Conservation (phyloP, 2,329 filamentous ascomycete genomes). For the Elsinoe ampelina region DNA sequence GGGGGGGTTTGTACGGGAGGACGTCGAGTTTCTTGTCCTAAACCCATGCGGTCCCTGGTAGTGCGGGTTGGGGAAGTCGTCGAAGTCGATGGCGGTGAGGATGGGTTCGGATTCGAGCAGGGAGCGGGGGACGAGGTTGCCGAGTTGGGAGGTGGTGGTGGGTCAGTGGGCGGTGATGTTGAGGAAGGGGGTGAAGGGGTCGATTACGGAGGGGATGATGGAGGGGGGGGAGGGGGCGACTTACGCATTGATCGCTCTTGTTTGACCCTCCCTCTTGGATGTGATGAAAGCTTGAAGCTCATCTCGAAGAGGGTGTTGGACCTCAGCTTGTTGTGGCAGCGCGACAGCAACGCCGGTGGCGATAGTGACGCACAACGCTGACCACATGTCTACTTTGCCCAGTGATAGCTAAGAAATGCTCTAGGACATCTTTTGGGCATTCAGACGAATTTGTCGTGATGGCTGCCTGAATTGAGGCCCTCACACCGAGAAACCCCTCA, state of each 20-base stretch:
- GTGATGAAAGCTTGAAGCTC: neutral
- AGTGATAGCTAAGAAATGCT: neutral
- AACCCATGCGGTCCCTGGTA: slow-evolving; percentile 34
- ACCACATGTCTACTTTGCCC: neutral
- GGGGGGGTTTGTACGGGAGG: slow-evolving; percentile 44
- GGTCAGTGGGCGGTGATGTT: slow-evolving; percentile 43
- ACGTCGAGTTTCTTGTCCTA: slow-evolving; percentile 33
- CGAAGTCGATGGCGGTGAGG: slow-evolving; percentile 25
- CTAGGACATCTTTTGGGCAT: neutral
- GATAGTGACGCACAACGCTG: neutral
- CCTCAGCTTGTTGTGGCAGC: neutral
- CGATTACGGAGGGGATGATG: slow-evolving; percentile 40
- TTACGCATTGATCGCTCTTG: neutral
- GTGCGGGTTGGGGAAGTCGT: slow-evolving; percentile 22
- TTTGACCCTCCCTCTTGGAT: neutral
- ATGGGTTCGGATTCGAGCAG: slow-evolving; percentile 34
- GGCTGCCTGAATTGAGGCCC: neutral
- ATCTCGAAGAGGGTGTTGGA: neutral
- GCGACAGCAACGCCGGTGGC: neutral
- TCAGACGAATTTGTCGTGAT: neutral
- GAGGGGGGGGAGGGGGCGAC: neutral
- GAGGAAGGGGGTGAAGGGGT: slow-evolving; percentile 49
- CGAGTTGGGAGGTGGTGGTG: slow-evolving; percentile 38
- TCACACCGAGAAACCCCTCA: no score
- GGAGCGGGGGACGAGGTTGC: slow-evolving; percentile 44